Base-by-base conservation (phyloP, 1,139 yeast genomes). In the Kodamaea sp. region DNA sequence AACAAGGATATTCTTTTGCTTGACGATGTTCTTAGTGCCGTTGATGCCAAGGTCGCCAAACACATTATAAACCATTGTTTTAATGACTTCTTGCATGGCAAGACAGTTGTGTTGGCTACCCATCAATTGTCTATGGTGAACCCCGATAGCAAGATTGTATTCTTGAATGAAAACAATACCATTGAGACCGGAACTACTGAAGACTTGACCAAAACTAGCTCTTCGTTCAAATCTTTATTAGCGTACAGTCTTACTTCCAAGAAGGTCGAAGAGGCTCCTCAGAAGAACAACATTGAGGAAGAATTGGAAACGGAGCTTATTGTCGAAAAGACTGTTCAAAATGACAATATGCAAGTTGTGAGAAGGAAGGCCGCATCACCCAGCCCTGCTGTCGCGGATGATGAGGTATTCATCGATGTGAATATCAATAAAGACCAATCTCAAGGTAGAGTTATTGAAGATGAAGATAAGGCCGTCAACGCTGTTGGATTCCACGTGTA, bases 11-110 rank as follows among this genome's bases (percentile, higher is more conserved):
- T 53, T 7, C 41, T 44, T 29, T 26, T 53, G 13, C 37, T 53
- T n/a, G 59, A 53, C 24, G 59, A 53, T 26, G 45, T 53, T 6
- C 44, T 53, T 23, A 48, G 53, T 14, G 59, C 59, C 2, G 96
- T 88, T 10, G 96, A 88, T 65, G 87, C 95, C 5, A 80, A 85
- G 51, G 96, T 88, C 19, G 95, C 96, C 25, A 81, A 78, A 46
- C 85, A 82, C 50, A 85, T 89, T 31, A 76, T 87, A 72, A 81
- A 80, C 35, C 62, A 76, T 14, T 86, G 95, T 57, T 60, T 88
- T 31, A 41, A 73, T 41, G 89, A 83, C 0, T 46, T 78, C 29
- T 54, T 88, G 48, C 57, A 60, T 28, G 61, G 63, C 6, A 80
- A 75, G 49, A 89, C 96, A 0, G 70, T 95, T 43, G 56, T 89